Base-by-base conservation (phyloP, 1,139 yeast genomes). In the Geotrichum restrictum region DNA sequence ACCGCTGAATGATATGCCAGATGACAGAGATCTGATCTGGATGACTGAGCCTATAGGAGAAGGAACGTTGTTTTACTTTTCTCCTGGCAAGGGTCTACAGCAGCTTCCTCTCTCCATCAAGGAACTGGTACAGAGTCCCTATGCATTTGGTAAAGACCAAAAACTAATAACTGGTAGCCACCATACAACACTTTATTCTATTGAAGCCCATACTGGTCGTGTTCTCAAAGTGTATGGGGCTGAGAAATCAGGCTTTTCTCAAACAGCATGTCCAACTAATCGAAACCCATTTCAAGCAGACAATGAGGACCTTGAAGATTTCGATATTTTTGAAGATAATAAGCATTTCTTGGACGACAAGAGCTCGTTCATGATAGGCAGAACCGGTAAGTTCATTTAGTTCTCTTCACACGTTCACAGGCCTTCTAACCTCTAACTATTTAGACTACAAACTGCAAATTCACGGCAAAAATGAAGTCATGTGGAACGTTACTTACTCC, bases 11-110 rank as follows among this genome's bases (percentile, higher is more conserved):
- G 11, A 49, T 50, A 36, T 16, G 53, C 21, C 59, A n/a, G 54
- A 19, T 66, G 60, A 68, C 59, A 54, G 57, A 18, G 59, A 62
- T 13, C 61, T 76, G 39, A 74, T 76, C 1, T 88, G 98, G 94
- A 83, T 91, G 58, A 94, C 93, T 0, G 98, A 93, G 62, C 98
- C 98, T 0, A 80, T 78, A 60, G 84, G 82, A 8, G 96, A 88
- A 56, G 99, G 99, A 0, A 74, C 83, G 0, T 73, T 93, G n/a
- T 91, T 83, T 67, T 88, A 84, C 65, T 91, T 91, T 69, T 83
- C 88, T n/a, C 83, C 84, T 10, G 80, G 78, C 41, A 74, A 71
- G 38, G 98, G 98, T 0, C 71, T 93, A 40, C 88, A 86, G 63
- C 84, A 81, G 65, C 74, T 93, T 6, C 97, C 98, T 0, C 80